Conservation (phyloP, 192 early-diverging fungal genomes). For the Mortierella hygrophila region DNA sequence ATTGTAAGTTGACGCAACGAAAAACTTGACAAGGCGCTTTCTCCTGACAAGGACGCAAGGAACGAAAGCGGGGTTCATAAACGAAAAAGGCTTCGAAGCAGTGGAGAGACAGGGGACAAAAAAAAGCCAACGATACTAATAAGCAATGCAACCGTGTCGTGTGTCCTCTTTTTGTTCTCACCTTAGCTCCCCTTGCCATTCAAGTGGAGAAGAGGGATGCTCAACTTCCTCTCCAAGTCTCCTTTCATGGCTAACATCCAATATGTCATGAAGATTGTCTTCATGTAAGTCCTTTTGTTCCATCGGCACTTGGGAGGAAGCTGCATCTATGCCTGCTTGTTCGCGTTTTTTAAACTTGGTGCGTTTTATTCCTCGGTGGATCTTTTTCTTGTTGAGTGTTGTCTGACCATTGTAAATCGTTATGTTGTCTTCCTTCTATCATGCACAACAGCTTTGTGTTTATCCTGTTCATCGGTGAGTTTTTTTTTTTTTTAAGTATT, state of each 20-base stretch:
- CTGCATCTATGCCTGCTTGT: background rate
- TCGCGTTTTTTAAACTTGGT: background rate
- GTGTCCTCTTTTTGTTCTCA: background rate
- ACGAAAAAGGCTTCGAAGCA: background rate
- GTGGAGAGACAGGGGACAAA: background rate
- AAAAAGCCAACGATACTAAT: background rate
- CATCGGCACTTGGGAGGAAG: background rate
- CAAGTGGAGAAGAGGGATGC: slow-evolving; percentile 60
- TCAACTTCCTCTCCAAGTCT: slow-evolving; percentile 61
- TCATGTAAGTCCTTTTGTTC: slow-evolving; percentile 56
- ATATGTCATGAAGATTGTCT: slow-evolving; percentile 63
- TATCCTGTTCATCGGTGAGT: slow-evolving; percentile 67
- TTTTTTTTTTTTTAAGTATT: background rate
- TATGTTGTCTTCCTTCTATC: background rate
- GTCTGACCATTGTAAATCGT: background rate
- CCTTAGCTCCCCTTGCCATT: slow-evolving; percentile 63
- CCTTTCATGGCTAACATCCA: slow-evolving; percentile 50
- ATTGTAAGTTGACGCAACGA: slow-evolving; percentile 37
- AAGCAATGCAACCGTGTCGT: background rate
- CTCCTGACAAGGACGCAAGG: background rate
- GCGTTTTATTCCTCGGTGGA: background rate
- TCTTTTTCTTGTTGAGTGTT: background rate
- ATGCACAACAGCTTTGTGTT: slow-evolving; percentile 61
- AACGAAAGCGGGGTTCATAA: background rate
- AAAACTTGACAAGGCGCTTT: background rate